Evolutionary conservation across 176 grass and related monocot species (phyloP).

Genomic region (Carex pumila): DNA sequence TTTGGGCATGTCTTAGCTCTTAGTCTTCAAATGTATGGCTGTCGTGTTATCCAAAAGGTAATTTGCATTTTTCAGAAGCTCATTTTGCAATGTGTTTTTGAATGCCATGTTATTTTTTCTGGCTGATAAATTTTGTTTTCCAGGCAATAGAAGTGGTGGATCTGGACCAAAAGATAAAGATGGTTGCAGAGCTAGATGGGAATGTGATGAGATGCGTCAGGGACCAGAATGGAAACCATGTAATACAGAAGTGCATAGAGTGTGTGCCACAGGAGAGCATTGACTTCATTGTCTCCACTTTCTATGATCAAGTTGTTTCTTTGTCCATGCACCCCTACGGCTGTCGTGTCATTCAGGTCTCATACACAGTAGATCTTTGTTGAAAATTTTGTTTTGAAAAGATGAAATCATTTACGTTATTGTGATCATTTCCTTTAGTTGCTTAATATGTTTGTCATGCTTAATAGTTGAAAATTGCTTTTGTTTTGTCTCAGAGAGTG

Average conservation of each 20-base stretch:
- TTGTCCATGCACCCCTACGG: constrained; percentile 92
- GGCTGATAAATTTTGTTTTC: constrained; percentile 13
- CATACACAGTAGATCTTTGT: background rate
- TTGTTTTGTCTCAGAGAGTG: constrained; percentile 46
- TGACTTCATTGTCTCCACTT: constrained; percentile 81
- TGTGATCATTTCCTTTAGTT: background rate
- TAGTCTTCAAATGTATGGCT: constrained; percentile 92
- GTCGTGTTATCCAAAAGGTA: constrained; percentile 91
- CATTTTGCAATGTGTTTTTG: background rate
- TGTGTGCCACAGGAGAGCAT: constrained; percentile 75
- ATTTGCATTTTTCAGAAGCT: background rate
- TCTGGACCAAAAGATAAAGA: constrained; percentile 84
- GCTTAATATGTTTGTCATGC: background rate
- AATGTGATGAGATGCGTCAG: constrained; percentile 84
- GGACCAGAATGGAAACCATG: constrained; percentile 98
- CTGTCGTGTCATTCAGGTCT: constrained; percentile 87
- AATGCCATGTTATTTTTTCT: background rate
- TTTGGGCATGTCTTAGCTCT: constrained; percentile 71
- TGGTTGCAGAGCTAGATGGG: constrained; percentile 80
- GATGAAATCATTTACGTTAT: background rate
- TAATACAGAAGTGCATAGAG: constrained; percentile 98
- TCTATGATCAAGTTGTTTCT: constrained; percentile 80
- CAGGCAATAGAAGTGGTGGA: constrained; percentile 94
- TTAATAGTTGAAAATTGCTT: constrained; percentile 5
- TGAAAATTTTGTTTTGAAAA: constrained; percentile 1